Base-by-base conservation (phyloP, 1,139 yeast genomes). In the Scheffersomyces segobiensis region DNA sequence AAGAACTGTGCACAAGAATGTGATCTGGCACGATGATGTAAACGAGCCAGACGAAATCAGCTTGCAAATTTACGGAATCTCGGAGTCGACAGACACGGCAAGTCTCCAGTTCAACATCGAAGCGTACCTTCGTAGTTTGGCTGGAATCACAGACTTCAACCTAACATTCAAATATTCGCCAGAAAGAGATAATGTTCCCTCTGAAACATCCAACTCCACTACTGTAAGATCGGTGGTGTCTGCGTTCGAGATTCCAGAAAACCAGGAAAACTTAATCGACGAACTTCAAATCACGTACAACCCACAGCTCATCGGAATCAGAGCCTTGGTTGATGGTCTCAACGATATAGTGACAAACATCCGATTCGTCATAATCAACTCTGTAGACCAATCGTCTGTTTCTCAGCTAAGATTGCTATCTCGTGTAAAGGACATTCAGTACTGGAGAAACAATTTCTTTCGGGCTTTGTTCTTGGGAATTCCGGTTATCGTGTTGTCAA, bases 391-490 rank as follows among this genome's bases (percentile, higher is more conserved):
- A 62, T 71, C 82, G 10, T 71, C 85, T 55, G 73, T 83, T 2
- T 77, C 91, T 5, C 98, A 95, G 71, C 73, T 93, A 50, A 86
- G 85, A 53, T 73, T 90, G 3, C 78, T 95, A 48, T 81, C 92
- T 0, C 86, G 91, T 64, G 80, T 84, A 12, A 86, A 87, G 65
- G 98, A 93, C 63, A 88, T 91, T 51, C 75, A 78, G 55, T 85
- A 82, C 65, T 95, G 97, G 96, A 82, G 79, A 60, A 62, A 70
- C 3, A 86, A 82, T 59, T 83, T 90, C 60, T 60, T 85, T 55
- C 80, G 76, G 59, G 73, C 93, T 46, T 63, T 86, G 1, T 39
- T 78, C 0, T 74, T 87, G 55, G 92, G 95, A 0, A 26, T 85
- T 0, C 97, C 97, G 0, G 84, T 90, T 2, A 72, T 91, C 24